Evolutionary conservation across 1,284 basidiomycete species (phyloP).

Genomic region (Moesziomyces sp.): DNA sequence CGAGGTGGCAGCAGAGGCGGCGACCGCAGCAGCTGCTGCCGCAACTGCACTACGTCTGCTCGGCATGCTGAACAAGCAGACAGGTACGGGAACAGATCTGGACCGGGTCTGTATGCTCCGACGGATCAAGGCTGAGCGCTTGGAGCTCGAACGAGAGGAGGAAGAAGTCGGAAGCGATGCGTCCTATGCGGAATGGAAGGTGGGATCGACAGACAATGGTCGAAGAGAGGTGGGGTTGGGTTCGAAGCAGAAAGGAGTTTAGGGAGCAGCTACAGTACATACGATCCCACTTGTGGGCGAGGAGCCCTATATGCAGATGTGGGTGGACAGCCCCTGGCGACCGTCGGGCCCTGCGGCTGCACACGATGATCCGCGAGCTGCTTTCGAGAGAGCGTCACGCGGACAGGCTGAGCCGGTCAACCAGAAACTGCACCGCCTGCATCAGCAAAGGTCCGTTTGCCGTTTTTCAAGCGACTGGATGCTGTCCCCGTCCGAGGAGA

Average conservation of each 20-base stretch:
- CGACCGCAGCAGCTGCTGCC: conserved; percentile 22
- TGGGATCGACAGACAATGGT: no score
- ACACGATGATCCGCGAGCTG: background rate
- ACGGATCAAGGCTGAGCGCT: no score
- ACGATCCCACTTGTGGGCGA: no score
- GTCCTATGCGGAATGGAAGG: no score
- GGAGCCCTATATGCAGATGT: background rate
- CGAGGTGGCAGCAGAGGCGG: conserved; percentile 10
- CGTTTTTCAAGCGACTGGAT: no score
- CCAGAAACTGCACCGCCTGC: background rate
- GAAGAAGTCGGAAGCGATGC: no score
- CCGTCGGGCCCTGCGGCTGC: background rate
- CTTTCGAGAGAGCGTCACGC: background rate
- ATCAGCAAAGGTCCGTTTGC: background rate
- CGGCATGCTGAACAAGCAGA: conserved; percentile 9
- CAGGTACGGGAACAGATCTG: background rate
- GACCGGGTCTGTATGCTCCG: no score
- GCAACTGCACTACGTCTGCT: conserved; percentile 10
- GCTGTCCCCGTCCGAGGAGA: no score
- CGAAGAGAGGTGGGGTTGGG: no score
- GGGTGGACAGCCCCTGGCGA: background rate
- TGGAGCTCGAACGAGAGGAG: no score
- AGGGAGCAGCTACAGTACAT: no score
- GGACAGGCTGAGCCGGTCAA: background rate
- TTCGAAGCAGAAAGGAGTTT: no score